Percentiles rank a stretch among this genome's conserved stretches.
These are phyloP conservation scores for Boletus rufocinnamomeus DNA, from an alignment of 768 basidiomycete genomes.

Conservation along the genomic window DNA sequence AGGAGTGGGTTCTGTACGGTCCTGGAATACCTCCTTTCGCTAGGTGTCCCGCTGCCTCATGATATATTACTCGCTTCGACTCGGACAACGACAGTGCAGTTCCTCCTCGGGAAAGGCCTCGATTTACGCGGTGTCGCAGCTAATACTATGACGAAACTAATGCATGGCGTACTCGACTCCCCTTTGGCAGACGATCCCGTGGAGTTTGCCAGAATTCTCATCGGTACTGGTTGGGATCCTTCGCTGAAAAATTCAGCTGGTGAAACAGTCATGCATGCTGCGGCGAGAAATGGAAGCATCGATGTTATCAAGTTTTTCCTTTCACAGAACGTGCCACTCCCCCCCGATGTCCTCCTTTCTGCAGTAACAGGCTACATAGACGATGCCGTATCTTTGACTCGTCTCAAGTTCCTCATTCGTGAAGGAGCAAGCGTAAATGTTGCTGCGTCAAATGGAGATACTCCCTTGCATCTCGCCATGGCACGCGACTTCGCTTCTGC, in stretches of 20 bases:
- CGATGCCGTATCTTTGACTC: neutral
- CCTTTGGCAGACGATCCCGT: rapidly evolving
- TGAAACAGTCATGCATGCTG: neutral
- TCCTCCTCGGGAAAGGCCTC: neutral
- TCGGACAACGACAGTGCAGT: neutral
- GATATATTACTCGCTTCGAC: neutral
- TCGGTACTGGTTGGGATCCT: neutral
- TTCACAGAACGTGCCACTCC: neutral
- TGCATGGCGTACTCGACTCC: neutral
- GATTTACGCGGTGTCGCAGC: neutral
- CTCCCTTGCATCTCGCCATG: neutral
- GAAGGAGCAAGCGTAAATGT: neutral
- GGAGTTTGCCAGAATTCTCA: neutral
- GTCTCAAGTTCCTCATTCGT: neutral
- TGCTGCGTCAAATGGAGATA: neutral
- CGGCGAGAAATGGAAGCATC: neutral
- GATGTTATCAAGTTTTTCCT: neutral
- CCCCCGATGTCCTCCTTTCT: neutral
- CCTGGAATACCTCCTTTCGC: neutral
- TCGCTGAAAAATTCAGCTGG: neutral
- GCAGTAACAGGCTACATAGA: neutral
- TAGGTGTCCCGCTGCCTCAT: neutral
- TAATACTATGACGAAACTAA: neutral
- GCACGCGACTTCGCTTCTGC: no score
- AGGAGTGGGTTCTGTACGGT: neutral